Percentiles rank a stretch among this genome's conserved stretches.
phyloP scores from a whole-genome alignment of 768 basidiomycete species.

The Tylopilus vinaceipallidus region DNA sequence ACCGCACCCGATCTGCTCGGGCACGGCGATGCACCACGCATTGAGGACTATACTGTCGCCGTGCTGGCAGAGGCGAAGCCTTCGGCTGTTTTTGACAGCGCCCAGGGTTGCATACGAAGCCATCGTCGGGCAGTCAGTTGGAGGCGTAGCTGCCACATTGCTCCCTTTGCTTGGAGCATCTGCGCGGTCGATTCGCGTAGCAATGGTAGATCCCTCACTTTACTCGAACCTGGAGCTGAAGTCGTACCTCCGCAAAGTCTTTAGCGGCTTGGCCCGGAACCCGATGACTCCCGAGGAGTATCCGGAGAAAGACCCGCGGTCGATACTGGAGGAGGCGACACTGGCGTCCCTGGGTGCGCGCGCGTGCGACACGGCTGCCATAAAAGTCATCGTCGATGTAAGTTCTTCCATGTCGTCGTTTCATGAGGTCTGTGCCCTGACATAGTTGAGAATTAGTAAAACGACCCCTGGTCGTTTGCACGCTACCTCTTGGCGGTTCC shows the following conservation, averaged over 20 bases:
- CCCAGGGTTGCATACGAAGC: neutral
- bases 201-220: conserved; percentile 22
- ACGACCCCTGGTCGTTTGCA: conserved; percentile 22
- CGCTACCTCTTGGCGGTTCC: conserved; percentile 3
- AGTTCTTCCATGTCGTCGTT: neutral
- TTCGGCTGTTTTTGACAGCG: conserved; percentile 5
- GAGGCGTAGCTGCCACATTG: conserved; percentile 14
- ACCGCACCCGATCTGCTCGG: conserved; percentile 24
- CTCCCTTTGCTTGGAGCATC: conserved; percentile 14
- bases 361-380: conserved; percentile 7
- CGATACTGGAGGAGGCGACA: conserved; percentile 9
- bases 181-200: conserved; percentile 3
- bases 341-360: neutral
- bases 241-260: neutral
- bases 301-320: neutral
- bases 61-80: conserved; percentile 15
- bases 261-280: neutral
- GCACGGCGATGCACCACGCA: conserved; percentile 14
- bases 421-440: neutral
- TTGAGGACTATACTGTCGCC: conserved; percentile 12
- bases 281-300: neutral
- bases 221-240: neutral
- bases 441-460: conserved; percentile 15
- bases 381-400: conserved; percentile 16
- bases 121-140: conserved; percentile 23